These are phyloP conservation scores for Populus euphratica DNA, from an alignment of 345 rosid species.

Conservation along the genomic window DNA sequence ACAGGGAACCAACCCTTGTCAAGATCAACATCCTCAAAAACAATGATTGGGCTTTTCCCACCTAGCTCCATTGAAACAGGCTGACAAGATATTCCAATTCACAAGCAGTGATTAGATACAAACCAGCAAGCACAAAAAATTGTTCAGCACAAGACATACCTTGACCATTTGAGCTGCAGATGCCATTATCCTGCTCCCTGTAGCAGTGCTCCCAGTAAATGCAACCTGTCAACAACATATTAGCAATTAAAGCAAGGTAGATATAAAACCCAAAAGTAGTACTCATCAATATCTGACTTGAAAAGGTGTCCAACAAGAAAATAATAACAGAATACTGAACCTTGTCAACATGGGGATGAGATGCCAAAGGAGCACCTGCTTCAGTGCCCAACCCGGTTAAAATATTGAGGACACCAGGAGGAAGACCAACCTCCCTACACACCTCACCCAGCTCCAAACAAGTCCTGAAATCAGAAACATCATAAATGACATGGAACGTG, in stretches of 20 bases:
- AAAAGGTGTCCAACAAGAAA: slow-evolving; percentile 1
- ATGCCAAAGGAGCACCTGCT: slow-evolving; percentile 95
- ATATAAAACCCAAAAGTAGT: slow-evolving; percentile 3
- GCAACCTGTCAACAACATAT: slow-evolving; percentile 53
- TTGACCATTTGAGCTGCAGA: slow-evolving; percentile 81
- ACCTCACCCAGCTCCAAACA: slow-evolving; percentile 96
- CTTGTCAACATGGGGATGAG: slow-evolving; percentile 93
- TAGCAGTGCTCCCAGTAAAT: slow-evolving; percentile 89
- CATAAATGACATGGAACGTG: background rate
- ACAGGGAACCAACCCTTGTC: slow-evolving; percentile 58
- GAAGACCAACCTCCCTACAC: slow-evolving; percentile 87
- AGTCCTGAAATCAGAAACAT: slow-evolving; percentile 54
- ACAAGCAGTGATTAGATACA: slow-evolving; percentile 11
- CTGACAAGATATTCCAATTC: slow-evolving; percentile 39
- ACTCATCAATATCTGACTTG: slow-evolving; percentile 16
- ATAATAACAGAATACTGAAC: slow-evolving; percentile 29
- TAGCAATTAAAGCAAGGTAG: slow-evolving; percentile 16
- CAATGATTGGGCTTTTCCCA: slow-evolving; percentile 90
- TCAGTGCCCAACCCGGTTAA: slow-evolving; percentile 92
- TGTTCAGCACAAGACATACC: slow-evolving; percentile 38
- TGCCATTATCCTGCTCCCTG: slow-evolving; percentile 81
- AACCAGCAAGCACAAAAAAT: slow-evolving; percentile 4
- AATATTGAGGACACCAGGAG: slow-evolving; percentile 90
- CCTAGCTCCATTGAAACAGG: slow-evolving; percentile 94
- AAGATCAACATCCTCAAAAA: slow-evolving; percentile 88